These are phyloP conservation scores for Phaeotremella skinneri DNA, from an alignment of 768 basidiomycete species.

Conservation along the genomic window DNA sequence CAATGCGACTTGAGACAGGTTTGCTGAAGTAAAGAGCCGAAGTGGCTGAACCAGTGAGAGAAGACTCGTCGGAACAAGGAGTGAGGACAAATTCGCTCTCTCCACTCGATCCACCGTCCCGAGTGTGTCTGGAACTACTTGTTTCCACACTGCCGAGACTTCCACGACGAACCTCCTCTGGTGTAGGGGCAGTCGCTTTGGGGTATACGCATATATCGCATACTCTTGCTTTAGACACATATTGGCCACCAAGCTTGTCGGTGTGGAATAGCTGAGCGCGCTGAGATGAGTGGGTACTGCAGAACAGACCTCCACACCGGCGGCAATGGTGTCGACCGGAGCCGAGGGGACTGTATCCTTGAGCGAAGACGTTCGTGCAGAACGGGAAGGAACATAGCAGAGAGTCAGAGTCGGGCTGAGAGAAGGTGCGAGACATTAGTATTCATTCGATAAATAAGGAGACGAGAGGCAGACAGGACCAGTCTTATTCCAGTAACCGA, in stretches of 20 bases:
- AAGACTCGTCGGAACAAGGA: slow-evolving; percentile 4
- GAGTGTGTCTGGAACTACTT: background rate
- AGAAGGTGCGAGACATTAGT: background rate
- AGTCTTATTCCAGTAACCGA: background rate
- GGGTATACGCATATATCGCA: slow-evolving; percentile 39
- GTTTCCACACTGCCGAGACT: background rate
- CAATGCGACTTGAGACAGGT: background rate
- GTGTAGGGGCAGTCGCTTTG: background rate
- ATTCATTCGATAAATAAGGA: background rate
- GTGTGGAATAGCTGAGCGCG: slow-evolving; percentile 16
- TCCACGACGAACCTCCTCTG: background rate
- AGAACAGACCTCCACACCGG: slow-evolving; percentile 38
- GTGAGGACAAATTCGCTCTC: background rate
- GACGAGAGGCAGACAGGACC: too few relatives aligned
- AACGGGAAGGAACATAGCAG: slow-evolving; percentile 35
- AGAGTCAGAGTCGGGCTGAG: slow-evolving; percentile 32
- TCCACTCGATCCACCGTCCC: background rate
- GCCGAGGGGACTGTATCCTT: slow-evolving; percentile 33
- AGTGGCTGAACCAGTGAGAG: slow-evolving; percentile 11
- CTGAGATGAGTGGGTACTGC: slow-evolving; percentile 30
- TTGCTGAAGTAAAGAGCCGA: slow-evolving; percentile 16
- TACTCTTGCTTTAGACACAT: slow-evolving; percentile 26
- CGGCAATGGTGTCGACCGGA: slow-evolving; percentile 45
- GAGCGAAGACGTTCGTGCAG: slow-evolving; percentile 40
- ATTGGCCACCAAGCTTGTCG: slow-evolving; percentile 15